Conservation (phyloP, 1,284 basidiomycete genomes). For the Rhodotorula sp. region DNA sequence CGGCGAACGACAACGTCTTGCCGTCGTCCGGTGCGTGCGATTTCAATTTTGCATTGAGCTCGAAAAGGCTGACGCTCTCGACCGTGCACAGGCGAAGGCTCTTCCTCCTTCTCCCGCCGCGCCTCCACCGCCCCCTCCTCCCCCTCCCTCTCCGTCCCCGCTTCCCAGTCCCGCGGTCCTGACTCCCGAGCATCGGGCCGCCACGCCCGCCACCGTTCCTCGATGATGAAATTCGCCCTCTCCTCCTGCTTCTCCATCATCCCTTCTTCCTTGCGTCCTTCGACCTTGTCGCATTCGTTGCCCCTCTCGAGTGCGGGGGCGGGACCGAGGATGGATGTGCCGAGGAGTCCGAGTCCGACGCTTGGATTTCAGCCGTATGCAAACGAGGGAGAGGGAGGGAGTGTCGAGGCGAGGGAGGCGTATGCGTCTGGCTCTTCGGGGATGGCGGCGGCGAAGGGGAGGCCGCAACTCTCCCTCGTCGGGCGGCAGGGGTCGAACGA, state of each 20-base stretch:
- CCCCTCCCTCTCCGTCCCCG: not conserved
- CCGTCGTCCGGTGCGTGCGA: conserved; percentile 53
- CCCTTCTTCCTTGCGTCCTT: conserved; percentile 22
- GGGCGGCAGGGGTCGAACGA: not conserved
- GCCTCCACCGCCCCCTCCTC: not conserved
- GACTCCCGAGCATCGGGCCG: conserved; percentile 1
- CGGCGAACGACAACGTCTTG: conserved; percentile 89
- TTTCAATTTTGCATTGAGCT: not conserved
- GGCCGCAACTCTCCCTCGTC: too few species aligned
- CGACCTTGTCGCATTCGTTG: conserved; percentile 5
- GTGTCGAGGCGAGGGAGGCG: not conserved
- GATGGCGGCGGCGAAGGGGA: too few species aligned
- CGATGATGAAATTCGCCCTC: conserved; percentile 34
- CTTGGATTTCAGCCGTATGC: not conserved
- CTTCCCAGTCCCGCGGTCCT: not conserved
- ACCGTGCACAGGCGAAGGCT: conserved; percentile 4
- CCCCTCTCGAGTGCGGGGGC: not conserved
- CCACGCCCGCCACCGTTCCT: conserved; percentile 27
- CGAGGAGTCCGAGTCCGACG: not conserved
- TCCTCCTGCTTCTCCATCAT: conserved; percentile 35
- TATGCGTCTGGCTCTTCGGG: too few species aligned
- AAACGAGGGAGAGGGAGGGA: not conserved
- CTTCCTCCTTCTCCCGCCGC: conserved; percentile 5
- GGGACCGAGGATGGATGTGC: conserved; percentile 10
- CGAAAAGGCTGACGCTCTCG: not conserved